phyloP scores from a whole-genome alignment of 805 yeast species.

The Komagataella populi region DNA sequence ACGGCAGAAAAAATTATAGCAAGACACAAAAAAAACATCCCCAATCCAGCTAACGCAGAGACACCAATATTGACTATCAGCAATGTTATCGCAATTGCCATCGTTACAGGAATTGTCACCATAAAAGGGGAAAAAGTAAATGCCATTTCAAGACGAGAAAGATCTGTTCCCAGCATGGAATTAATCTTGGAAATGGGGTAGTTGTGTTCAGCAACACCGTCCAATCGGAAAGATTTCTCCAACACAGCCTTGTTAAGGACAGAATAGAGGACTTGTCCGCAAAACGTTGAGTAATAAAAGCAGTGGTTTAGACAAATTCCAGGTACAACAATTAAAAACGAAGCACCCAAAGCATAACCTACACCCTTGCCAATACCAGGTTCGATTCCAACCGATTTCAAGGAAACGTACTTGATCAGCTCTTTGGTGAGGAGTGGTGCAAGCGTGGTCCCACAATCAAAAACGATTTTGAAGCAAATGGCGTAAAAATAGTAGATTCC shows the following conservation, averaged over 20 bases:
- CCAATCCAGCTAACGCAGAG: conserved; percentile 60
- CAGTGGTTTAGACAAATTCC: conserved; percentile 45
- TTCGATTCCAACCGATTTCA: conserved; percentile 27
- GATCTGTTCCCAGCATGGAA: conserved; percentile 68
- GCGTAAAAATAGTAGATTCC: conserved; percentile 27
- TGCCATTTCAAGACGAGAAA: conserved; percentile 70
- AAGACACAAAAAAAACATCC: conserved; percentile 37
- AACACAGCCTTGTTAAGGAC: conserved; percentile 58
- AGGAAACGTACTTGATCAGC: conserved; percentile 51
- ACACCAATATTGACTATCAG: conserved; percentile 60
- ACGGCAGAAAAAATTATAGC: conserved; percentile 31
- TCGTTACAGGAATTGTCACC: conserved; percentile 48
- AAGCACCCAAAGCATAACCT: conserved; percentile 65
- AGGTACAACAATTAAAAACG: conserved; percentile 34
- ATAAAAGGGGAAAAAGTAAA: conserved; percentile 54
- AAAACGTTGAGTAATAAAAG: conserved; percentile 43
- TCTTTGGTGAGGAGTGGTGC: conserved; percentile 57
- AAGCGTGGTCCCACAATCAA: conserved; percentile 37
- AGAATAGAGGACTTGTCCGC: conserved; percentile 63
- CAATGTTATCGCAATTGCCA: conserved; percentile 49
- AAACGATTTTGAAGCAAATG: conserved; percentile 24
- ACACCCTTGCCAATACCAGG: conserved; percentile 42
- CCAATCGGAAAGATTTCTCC: conserved; percentile 51
- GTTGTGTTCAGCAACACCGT: conserved; percentile 39
- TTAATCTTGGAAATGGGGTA: conserved; percentile 64